phyloP scores from a whole-genome alignment of 306 rosid genomes.

The Ormosia semicastrata region DNA sequence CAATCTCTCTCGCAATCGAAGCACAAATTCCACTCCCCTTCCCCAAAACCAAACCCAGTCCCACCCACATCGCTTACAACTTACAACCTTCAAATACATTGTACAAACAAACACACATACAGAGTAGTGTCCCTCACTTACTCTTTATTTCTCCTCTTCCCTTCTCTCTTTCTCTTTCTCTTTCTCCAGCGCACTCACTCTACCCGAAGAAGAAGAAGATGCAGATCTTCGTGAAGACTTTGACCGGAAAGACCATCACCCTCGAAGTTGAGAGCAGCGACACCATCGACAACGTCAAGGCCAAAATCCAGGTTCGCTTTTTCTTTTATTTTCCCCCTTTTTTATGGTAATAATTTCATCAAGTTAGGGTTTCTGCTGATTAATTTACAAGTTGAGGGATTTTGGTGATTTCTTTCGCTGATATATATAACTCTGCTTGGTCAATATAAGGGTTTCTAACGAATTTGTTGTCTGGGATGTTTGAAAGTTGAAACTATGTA shows the following conservation, averaged over 20 bases:
- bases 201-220: slow-evolving; percentile 14
- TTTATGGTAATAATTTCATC: neutral
- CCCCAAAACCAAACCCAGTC: neutral
- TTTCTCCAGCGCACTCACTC: too few relatives aligned
- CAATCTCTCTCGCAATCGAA: neutral
- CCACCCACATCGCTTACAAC: neutral
- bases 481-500: neutral
- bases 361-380: neutral
- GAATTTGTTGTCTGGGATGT: neutral
- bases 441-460: neutral
- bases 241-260: slow-evolving; percentile 56
- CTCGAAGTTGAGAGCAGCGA: slow-evolving; percentile 58
- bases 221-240: slow-evolving; percentile 61
- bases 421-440: neutral
- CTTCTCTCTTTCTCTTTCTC: neutral
- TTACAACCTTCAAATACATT: neutral
- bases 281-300: slow-evolving; percentile 56
- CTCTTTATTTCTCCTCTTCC: neutral
- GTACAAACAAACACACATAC: neutral
- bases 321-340: neutral
- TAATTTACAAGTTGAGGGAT: neutral
- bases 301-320: slow-evolving; percentile 50
- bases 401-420: neutral
- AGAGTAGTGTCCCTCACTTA: neutral
- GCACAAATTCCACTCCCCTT: neutral